Conservation (phyloP, 2,329 filamentous ascomycete species). For the Talaromyces sp. region DNA sequence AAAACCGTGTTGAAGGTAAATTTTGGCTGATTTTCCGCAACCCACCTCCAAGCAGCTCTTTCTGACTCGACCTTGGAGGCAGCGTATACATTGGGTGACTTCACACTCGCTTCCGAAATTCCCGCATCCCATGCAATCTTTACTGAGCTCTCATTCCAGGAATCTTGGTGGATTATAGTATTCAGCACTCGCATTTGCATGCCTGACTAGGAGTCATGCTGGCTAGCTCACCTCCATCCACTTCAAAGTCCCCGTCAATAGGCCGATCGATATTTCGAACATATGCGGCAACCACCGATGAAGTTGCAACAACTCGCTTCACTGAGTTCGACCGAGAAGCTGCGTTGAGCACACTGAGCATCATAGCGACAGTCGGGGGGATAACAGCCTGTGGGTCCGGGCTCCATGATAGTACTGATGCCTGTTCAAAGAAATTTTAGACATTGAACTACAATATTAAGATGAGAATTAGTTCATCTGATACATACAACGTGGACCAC, state of each 20-base stretch:
- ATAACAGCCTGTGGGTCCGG: constrained; percentile 1
- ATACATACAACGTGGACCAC: constrained; percentile 4
- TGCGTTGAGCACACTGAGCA: background rate
- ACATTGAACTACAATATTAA: background rate
- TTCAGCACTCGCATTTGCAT: background rate
- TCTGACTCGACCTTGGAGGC: constrained; percentile 43
- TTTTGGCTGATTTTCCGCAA: constrained; percentile 34
- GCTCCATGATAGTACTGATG: background rate
- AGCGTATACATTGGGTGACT: constrained; percentile 27
- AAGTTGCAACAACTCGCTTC: constrained; percentile 2
- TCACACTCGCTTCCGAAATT: constrained; percentile 20
- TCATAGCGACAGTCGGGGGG: background rate
- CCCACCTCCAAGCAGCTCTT: constrained; percentile 40
- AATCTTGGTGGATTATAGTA: background rate
- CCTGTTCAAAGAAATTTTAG: background rate
- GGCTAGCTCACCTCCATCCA: background rate
- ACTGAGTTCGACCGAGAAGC: background rate
- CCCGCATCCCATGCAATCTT: constrained; percentile 8
- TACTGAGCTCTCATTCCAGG: background rate
- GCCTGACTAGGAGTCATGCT: background rate
- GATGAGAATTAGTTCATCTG: background rate
- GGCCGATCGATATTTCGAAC: background rate
- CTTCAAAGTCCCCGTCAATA: background rate
- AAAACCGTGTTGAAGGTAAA: constrained; percentile 37
- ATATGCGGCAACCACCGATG: background rate